These are phyloP conservation scores for Cucurbita moschata DNA, from an alignment of 306 rosid species.

Conservation along the genomic window DNA sequence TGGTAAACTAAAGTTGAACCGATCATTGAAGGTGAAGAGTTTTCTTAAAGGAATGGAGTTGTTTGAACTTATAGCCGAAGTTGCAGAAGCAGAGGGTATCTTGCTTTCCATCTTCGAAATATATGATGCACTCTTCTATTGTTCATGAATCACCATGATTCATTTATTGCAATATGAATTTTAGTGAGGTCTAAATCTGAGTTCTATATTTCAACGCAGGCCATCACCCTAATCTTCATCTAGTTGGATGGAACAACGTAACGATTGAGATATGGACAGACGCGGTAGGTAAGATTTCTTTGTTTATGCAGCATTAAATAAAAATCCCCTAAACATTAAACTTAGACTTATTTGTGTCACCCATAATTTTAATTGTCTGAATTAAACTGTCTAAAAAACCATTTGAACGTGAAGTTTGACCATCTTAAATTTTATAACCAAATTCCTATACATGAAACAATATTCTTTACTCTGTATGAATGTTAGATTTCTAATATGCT, in stretches of 20 bases:
- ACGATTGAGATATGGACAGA: constrained; percentile 78
- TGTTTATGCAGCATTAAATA: neutral
- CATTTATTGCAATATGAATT: neutral
- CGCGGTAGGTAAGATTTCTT: constrained; percentile 46
- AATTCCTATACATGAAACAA: neutral
- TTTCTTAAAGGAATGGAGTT: constrained; percentile 74
- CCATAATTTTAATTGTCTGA: neutral
- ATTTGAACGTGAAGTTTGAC: neutral
- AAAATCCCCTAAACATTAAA: neutral
- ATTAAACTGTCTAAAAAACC: neutral
- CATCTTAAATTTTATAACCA: neutral
- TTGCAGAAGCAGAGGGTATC: constrained; percentile 76
- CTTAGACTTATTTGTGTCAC: neutral
- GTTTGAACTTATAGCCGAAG: constrained; percentile 48
- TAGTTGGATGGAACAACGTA: constrained; percentile 77
- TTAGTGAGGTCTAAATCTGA: neutral
- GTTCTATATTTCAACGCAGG: constrained; percentile 23
- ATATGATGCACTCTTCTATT: neutral
- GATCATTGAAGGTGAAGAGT: constrained; percentile 60
- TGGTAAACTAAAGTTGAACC: constrained; percentile 41
- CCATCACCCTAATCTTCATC: constrained; percentile 97
- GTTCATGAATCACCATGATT: neutral
- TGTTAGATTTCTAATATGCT: neutral
- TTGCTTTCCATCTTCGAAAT: neutral
- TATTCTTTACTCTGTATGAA: neutral